Evolutionary conservation across 345 rosid genomes (phyloP).

Genomic region (Kernera saxatilis): DNA sequence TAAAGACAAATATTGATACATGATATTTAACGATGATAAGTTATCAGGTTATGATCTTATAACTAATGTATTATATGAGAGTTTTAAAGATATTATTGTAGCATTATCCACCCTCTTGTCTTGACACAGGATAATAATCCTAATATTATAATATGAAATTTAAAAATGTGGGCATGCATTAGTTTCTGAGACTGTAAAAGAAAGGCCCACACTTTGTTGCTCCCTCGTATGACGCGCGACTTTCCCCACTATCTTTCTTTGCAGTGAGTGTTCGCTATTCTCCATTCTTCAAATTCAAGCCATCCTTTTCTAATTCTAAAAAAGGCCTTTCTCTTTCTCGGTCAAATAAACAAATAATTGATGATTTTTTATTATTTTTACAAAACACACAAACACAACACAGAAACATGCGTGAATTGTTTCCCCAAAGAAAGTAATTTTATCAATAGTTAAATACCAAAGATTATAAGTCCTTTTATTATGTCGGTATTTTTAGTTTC

Average conservation of each 20-base stretch:
- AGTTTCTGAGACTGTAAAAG: conserved; percentile 6
- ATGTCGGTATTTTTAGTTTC: neutral
- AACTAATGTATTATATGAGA: neutral
- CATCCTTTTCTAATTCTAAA: conserved; percentile 20
- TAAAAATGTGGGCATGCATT: conserved; percentile 13
- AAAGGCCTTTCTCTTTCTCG: conserved; percentile 29
- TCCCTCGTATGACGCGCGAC: conserved; percentile 30
- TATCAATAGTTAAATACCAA: neutral
- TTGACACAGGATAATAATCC: neutral
- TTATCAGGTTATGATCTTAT: neutral
- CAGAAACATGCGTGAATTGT: conserved; percentile 28
- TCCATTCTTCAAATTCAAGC: conserved; percentile 27
- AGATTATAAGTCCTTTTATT: neutral
- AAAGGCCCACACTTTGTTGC: conserved; percentile 31
- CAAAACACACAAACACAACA: conserved; percentile 7
- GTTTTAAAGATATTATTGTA: neutral
- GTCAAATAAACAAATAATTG: neutral
- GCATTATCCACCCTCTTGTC: neutral
- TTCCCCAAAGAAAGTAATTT: neutral
- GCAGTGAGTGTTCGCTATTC: conserved; percentile 27
- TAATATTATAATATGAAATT: neutral
- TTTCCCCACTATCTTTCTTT: conserved; percentile 24
- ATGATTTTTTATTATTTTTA: no score
- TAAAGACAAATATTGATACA: neutral
- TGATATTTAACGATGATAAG: neutral